A percentile compares a stretch with the other conserved stretches of the same genome.
These are phyloP conservation scores for Eutypella sp. DNA, from an alignment of 2,329 filamentous ascomycete genomes.

Conservation along the genomic window DNA sequence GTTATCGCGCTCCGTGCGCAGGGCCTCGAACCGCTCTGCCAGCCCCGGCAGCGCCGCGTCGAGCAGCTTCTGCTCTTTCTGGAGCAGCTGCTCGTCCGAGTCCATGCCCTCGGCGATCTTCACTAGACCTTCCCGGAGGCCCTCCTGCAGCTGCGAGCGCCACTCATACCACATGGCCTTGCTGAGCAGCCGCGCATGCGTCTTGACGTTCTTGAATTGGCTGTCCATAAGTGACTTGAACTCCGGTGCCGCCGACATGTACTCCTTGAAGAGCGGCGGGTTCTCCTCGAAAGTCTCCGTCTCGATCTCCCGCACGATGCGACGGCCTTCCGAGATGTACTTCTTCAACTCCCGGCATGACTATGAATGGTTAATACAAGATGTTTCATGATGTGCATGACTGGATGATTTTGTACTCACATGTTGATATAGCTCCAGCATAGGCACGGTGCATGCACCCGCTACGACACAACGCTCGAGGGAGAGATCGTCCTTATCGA, in stretches of 20 bases:
- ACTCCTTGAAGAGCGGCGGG: slow-evolving; percentile 85
- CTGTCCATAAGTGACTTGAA: slow-evolving; percentile 87
- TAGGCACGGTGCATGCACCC: slow-evolving; percentile 84
- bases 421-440: slow-evolving; percentile 92
- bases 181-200: slow-evolving; percentile 80
- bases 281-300: slow-evolving; percentile 85
- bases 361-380: slow-evolving; percentile 31
- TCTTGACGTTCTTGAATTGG: slow-evolving; percentile 96
- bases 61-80: slow-evolving; percentile 64
- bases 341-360: slow-evolving; percentile 93
- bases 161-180: slow-evolving; percentile 98
- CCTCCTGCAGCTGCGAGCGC: slow-evolving; percentile 81
- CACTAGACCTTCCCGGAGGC: slow-evolving; percentile 74
- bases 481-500: slow-evolving; percentile 47
- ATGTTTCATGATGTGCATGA: not conserved
- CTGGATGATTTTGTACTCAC: slow-evolving; percentile 45
- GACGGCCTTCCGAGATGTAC: slow-evolving; percentile 89
- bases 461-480: slow-evolving; percentile 80
- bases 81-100: slow-evolving; percentile 62
- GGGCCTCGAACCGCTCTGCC: slow-evolving; percentile 51
- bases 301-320: slow-evolving; percentile 87
- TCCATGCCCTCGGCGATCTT: slow-evolving; percentile 74
- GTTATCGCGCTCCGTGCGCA: slow-evolving; percentile 60
- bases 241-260: slow-evolving; percentile 77
- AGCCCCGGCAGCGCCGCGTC: slow-evolving; percentile 63